Percentiles rank a stretch among this genome's conserved stretches.
Conservation (phyloP, 1,139 yeast genomes). For the Candida smagusa region DNA sequence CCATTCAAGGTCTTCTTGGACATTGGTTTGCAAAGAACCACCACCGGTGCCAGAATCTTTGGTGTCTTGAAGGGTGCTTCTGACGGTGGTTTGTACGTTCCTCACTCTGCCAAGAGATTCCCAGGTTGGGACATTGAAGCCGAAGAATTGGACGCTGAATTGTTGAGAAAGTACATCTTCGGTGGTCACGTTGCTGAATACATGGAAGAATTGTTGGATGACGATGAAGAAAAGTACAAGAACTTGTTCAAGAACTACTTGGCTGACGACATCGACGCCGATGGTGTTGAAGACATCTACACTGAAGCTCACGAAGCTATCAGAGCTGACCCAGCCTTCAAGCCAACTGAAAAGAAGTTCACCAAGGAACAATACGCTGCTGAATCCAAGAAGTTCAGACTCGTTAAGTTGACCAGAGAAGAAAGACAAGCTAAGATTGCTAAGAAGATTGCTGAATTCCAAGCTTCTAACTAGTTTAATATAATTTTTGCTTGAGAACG, state of each 20-base stretch:
- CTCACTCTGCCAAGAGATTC: conserved; percentile 99
- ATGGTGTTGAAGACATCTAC: conserved; percentile 94
- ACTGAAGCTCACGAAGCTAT: conserved; percentile 90
- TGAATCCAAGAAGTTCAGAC: conserved; percentile 89
- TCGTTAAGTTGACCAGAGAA: conserved; percentile 82
- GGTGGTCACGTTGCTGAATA: conserved; percentile 99
- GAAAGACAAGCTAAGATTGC: conserved; percentile 88
- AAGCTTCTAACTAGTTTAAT: conserved; percentile 48
- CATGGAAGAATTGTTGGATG: conserved; percentile 99
- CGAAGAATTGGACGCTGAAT: conserved; percentile 97
- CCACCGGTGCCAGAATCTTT: conserved; percentile 99
- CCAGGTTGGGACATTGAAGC: conserved; percentile 99
- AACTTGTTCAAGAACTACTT: conserved; percentile 95
- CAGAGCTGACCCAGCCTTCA: conserved; percentile 93
- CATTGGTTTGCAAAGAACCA: conserved; percentile 99
- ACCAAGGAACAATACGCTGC: conserved; percentile 98
- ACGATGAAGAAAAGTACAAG: conserved; percentile 99
- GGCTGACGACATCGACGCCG: conserved; percentile 97
- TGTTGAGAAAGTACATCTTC: conserved; percentile 97
- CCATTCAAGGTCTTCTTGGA: conserved; percentile 99
- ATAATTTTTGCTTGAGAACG: conserved; percentile 1
- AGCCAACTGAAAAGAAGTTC: conserved; percentile 90
- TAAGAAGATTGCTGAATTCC: conserved; percentile 87
- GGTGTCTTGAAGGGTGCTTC: conserved; percentile 99
- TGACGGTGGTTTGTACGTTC: conserved; percentile 99